Percentiles rank a stretch among this genome's conserved stretches.
Conservation (phyloP, 2,329 filamentous ascomycete genomes). For the Pseudogymnoascus sp. region DNA sequence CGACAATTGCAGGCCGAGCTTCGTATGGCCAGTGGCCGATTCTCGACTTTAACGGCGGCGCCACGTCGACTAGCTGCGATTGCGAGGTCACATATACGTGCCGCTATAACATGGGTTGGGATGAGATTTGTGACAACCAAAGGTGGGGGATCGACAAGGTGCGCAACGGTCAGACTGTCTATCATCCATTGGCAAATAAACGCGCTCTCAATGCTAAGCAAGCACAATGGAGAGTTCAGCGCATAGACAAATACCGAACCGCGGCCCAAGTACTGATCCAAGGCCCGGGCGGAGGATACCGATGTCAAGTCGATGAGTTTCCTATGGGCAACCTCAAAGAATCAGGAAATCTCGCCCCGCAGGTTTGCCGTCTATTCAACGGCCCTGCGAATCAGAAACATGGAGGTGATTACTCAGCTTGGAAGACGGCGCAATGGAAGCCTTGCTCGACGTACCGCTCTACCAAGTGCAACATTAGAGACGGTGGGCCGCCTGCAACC, state of each 20-base stretch:
- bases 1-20: background rate
- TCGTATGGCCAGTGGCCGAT: constrained; percentile 10
- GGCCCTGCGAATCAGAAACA: constrained; percentile 15
- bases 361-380: background rate
- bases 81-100: constrained; percentile 19
- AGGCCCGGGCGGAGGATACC: constrained; percentile 3
- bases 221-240: constrained; percentile 1
- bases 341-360: background rate
- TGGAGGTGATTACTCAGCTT: constrained; percentile 14
- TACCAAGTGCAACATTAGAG: background rate
- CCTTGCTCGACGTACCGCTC: constrained; percentile 10
- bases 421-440: constrained; percentile 1
- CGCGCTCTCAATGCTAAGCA: background rate
- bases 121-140: constrained; percentile 20
- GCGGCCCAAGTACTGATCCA: too few relatives aligned
- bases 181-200: background rate
- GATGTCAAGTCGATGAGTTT: constrained; percentile 13
- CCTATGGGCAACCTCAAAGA: constrained; percentile 13
- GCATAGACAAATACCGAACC: constrained; percentile 8
- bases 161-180: constrained; percentile 10
- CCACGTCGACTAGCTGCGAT: constrained; percentile 10
- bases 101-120: constrained; percentile 16
- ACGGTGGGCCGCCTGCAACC: background rate
- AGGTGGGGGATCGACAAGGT: constrained; percentile 17
- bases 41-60: constrained; percentile 8